phyloP scores from a whole-genome alignment of 345 rosid genomes.

The Eucalyptus grandis region DNA sequence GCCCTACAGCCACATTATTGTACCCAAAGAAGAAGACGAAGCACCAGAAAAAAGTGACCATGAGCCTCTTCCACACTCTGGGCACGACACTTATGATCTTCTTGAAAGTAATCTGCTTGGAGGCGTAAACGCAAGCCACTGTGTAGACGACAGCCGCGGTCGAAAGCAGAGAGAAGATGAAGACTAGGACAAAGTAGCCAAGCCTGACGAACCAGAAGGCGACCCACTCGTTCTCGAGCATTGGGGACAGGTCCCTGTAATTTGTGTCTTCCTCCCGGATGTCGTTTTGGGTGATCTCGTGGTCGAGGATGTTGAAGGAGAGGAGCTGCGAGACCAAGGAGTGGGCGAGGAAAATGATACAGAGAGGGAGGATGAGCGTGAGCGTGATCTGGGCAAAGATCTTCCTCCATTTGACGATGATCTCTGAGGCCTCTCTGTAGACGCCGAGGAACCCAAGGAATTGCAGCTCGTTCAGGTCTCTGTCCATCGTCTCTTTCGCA shows the following conservation, averaged over 20 bases:
- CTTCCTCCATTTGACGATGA: too few relatives aligned
- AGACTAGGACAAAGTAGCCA: constrained; percentile 10
- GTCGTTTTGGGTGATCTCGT: neutral
- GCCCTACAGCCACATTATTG: neutral
- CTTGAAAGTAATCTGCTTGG: constrained; percentile 7
- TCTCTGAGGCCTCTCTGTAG: too few relatives aligned
- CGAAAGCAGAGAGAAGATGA: constrained; percentile 28
- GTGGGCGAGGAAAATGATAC: constrained; percentile 17
- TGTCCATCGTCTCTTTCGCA: too few relatives aligned
- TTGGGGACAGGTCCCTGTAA: constrained; percentile 1
- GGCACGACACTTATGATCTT: constrained; percentile 36
- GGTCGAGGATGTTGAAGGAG: neutral
- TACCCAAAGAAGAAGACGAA: constrained; percentile 3
- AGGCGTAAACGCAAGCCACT: constrained; percentile 15
- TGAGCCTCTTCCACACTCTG: constrained; percentile 42
- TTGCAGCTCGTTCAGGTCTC: too few relatives aligned
- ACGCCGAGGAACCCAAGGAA: too few relatives aligned
- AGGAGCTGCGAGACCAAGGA: constrained; percentile 7
- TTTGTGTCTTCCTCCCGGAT: neutral
- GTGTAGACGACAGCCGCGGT: constrained; percentile 46
- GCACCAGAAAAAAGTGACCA: constrained; percentile 17
- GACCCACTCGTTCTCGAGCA: neutral
- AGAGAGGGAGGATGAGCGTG: too few relatives aligned
- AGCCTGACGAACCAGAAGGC: constrained; percentile 3
- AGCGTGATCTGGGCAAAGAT: too few relatives aligned